phyloP scores from a whole-genome alignment of 2,329 filamentous ascomycete species.

The Cryphonectria parasitica region DNA sequence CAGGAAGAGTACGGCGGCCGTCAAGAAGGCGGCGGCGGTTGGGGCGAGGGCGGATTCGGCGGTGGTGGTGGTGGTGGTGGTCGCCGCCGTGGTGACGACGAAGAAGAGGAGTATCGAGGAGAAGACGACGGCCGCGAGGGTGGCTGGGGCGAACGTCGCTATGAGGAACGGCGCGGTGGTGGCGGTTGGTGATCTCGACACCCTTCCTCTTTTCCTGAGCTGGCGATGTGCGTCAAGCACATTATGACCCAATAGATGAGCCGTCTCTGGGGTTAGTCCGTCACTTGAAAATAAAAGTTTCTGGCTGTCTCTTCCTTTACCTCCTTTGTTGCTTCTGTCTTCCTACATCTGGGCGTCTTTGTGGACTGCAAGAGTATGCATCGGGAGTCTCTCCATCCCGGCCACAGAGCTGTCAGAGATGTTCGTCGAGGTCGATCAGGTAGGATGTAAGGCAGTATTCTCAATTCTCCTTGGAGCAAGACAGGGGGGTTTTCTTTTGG shows the following conservation, averaged over 20 bases:
- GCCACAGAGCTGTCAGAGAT: too few species aligned
- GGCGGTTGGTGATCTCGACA: background rate
- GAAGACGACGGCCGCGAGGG: background rate
- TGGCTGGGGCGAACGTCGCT: background rate
- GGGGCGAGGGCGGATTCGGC: background rate
- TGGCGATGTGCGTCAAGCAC: background rate
- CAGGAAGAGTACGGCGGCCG: slow-evolving; percentile 32
- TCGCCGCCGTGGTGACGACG: background rate
- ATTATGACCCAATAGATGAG: background rate
- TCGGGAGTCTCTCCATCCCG: too few species aligned
- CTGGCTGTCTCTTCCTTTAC: background rate
- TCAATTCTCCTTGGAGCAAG: too few species aligned
- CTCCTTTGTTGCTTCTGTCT: too few species aligned
- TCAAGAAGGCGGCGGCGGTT: slow-evolving; percentile 12
- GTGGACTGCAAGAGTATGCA: too few species aligned
- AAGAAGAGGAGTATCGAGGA: background rate
- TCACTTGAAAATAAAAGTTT: background rate
- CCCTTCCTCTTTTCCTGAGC: background rate
- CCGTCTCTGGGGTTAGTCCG: background rate
- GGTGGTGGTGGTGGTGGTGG: background rate
- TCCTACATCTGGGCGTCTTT: too few species aligned
- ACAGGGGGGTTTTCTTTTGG: background rate
- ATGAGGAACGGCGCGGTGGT: background rate
- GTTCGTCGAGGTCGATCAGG: too few species aligned
- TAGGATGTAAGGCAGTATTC: too few species aligned